phyloP scores from a whole-genome alignment of 345 rosid genomes.

The Aquilaria malaccensis region DNA sequence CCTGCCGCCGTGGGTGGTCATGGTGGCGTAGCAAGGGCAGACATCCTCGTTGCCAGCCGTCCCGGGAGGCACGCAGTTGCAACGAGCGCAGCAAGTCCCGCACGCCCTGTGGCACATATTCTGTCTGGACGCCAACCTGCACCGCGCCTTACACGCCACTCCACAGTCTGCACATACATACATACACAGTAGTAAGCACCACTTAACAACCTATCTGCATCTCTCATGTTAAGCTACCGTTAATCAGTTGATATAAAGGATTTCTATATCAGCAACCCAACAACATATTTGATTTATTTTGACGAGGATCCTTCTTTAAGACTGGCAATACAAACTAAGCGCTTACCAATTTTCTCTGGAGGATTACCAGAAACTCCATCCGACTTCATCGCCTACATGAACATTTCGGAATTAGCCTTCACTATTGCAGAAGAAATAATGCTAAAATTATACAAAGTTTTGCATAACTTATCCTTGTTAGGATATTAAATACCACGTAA shows the following conservation, averaged over 20 bases:
- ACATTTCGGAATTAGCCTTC: too few relatives aligned
- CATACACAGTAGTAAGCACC: not conserved
- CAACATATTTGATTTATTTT: too few relatives aligned
- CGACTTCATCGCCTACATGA: too few relatives aligned
- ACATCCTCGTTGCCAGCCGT: conserved; percentile 60
- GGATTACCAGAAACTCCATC: not conserved
- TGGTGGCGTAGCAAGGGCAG: conserved; percentile 60
- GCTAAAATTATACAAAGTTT: too few relatives aligned
- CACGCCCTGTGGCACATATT: conserved; percentile 64
- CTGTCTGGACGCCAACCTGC: conserved; percentile 51
- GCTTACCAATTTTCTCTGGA: conserved; percentile 8
- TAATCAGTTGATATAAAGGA: too few relatives aligned
- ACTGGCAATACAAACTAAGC: not conserved
- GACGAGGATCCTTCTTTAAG: too few relatives aligned
- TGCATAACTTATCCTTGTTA: too few relatives aligned
- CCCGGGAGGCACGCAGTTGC: conserved; percentile 84
- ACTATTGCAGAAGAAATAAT: too few relatives aligned
- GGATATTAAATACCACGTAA: too few relatives aligned
- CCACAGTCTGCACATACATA: conserved; percentile 43
- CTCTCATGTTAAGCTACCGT: too few relatives aligned
- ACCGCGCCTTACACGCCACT: conserved; percentile 53
- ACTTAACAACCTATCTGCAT: not conserved
- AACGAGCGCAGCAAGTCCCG: conserved; percentile 64
- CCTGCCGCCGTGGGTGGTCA: conserved; percentile 76
- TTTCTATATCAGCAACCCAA: too few relatives aligned